These are phyloP conservation scores for Brassica incana DNA, from an alignment of 345 rosid species.

Conservation along the genomic window DNA sequence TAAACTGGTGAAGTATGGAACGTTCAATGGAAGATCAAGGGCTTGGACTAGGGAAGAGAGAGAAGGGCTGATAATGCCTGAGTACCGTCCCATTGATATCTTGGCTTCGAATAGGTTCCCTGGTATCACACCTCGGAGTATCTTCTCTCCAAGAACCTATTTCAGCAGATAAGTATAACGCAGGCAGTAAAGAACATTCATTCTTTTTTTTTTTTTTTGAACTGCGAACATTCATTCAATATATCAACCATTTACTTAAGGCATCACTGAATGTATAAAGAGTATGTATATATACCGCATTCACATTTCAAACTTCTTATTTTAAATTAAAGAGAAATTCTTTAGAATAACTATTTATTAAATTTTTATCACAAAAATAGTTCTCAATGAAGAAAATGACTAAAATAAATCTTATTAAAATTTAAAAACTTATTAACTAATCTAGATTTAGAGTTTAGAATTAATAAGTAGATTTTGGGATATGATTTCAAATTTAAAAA, in stretches of 20 bases:
- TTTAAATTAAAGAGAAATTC: not conserved
- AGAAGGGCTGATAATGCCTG: slow-evolving; percentile 51
- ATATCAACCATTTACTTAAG: slow-evolving; percentile 19
- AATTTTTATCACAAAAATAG: too few relatives aligned
- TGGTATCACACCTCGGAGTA: slow-evolving; percentile 64
- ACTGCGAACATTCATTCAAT: not conserved
- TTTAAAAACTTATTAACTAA: too few relatives aligned
- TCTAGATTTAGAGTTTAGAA: too few relatives aligned
- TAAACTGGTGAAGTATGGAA: slow-evolving; percentile 61
- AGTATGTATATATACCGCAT: slow-evolving; percentile 20
- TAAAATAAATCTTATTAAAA: too few relatives aligned
- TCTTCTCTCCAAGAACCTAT: slow-evolving; percentile 58
- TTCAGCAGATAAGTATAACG: slow-evolving; percentile 37
- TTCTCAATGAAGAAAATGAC: too few relatives aligned
- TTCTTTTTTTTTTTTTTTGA: not conserved
- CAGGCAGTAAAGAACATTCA: slow-evolving; percentile 1
- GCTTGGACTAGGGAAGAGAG: slow-evolving; percentile 43
- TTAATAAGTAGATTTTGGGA: too few relatives aligned
- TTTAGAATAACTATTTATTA: too few relatives aligned
- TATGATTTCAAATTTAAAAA: too few relatives aligned
- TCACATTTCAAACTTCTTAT: slow-evolving; percentile 9
- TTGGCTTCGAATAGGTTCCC: slow-evolving; percentile 59
- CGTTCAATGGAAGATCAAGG: slow-evolving; percentile 49
- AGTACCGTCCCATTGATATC: slow-evolving; percentile 51
- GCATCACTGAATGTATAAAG: slow-evolving; percentile 20